Evolutionary conservation across 164 flowering plant genomes (phyloP).

Genomic region (Cinnamomum micranthum): DNA sequence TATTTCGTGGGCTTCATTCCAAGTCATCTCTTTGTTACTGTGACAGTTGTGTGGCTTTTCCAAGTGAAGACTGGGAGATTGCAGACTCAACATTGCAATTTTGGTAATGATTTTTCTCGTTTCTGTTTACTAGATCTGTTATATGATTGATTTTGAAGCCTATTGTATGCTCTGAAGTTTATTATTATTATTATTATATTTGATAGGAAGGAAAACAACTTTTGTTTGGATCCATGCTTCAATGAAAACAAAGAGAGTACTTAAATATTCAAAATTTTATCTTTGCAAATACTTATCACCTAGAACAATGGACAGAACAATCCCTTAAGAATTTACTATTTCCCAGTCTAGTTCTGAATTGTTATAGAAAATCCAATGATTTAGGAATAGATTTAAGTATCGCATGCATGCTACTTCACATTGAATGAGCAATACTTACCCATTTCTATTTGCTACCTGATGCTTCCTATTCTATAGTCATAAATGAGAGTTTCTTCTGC

Average conservation of each 20-base stretch:
- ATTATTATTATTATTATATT: no score
- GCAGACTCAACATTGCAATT: conserved; percentile 94
- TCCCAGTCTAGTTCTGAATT: no score
- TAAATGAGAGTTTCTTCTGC: background rate
- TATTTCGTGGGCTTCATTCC: background rate
- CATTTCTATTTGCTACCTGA: background rate
- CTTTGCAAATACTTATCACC: background rate
- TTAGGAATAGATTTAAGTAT: background rate
- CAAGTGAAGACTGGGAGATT: conserved; percentile 95
- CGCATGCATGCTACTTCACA: background rate
- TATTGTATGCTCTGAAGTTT: background rate
- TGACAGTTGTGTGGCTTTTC: conserved; percentile 87
- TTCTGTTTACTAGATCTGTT: no score
- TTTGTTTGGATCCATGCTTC: background rate
- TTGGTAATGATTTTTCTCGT: conserved; percentile 42
- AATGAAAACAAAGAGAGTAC: background rate
- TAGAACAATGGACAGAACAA: background rate
- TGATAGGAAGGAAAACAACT: background rate
- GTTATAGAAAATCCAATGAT: background rate
- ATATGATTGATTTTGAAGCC: background rate
- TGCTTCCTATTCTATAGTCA: background rate
- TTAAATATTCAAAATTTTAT: no score
- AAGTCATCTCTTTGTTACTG: background rate
- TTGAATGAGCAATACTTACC: background rate
- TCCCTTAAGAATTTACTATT: no score